These are phyloP conservation scores for Botrytis deweyae DNA, from an alignment of 2,329 filamentous ascomycete genomes.

Conservation along the genomic window DNA sequence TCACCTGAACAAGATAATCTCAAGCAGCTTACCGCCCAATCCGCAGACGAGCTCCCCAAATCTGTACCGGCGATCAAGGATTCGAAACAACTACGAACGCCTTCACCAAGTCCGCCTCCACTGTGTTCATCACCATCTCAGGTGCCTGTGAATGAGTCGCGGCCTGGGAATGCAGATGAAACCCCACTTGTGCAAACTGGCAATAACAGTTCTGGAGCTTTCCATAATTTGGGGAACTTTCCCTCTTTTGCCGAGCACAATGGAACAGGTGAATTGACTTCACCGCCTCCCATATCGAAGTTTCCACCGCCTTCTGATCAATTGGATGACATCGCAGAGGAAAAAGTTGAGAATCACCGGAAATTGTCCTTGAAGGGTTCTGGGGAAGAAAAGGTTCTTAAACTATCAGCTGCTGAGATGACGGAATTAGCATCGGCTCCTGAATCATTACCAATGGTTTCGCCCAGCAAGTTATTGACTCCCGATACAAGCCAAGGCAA, in stretches of 20 bases:
- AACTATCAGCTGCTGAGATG: conserved; percentile 59
- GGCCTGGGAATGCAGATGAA: not conserved
- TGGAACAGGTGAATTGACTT: conserved; percentile 15
- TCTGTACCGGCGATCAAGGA: not conserved
- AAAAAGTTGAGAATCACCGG: conserved; percentile 31
- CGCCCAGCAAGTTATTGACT: conserved; percentile 39
- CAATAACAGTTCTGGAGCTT: conserved; percentile 25
- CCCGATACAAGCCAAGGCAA: conserved; percentile 39
- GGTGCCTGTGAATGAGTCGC: not conserved
- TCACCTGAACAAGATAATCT: conserved; percentile 8
- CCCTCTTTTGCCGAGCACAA: not conserved
- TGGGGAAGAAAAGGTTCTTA: conserved; percentile 45
- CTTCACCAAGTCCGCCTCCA: not conserved
- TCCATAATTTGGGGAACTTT: not conserved
- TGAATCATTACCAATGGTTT: conserved; percentile 57
- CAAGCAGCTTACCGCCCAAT: not conserved
- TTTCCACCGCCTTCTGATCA: conserved; percentile 27
- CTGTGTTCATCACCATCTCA: not conserved
- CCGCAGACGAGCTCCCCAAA: not conserved
- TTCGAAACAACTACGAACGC: not conserved
- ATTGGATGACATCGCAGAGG: conserved; percentile 37
- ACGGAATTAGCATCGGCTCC: conserved; percentile 56
- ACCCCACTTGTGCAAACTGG: conserved; percentile 23
- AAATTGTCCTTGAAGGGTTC: conserved; percentile 30
- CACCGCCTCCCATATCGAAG: conserved; percentile 32